Evolutionary conservation across 371 early-diverging fungal genomes (phyloP).

Genomic region (Fennellomyces sp.): DNA sequence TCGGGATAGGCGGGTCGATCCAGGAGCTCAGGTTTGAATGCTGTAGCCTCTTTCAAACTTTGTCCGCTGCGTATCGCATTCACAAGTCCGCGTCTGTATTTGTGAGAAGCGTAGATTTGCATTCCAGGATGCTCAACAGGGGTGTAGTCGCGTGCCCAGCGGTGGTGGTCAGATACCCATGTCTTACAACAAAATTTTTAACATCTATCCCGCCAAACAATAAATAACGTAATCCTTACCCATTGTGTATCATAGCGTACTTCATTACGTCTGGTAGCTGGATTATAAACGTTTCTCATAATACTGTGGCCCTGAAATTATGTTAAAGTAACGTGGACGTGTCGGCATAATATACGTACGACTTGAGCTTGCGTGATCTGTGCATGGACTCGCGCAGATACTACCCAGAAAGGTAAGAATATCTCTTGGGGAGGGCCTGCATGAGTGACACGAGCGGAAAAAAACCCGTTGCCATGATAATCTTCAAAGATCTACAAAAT

Average conservation of each 20-base stretch:
- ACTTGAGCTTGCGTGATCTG: conserved; percentile 62
- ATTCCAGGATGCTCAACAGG: conserved; percentile 48
- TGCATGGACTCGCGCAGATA: conserved; percentile 52
- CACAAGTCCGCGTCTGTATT: conserved; percentile 61
- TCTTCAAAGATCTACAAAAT: conserved; percentile 49
- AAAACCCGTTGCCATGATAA: conserved; percentile 65
- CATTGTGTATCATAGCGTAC: conserved; percentile 58
- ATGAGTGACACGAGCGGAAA: conserved; percentile 47
- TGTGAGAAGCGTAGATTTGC: conserved; percentile 63
- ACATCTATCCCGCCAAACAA: too few species aligned
- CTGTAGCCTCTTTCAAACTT: conserved; percentile 48
- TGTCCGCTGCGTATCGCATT: conserved; percentile 50
- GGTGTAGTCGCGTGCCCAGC: conserved; percentile 46
- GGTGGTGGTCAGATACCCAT: conserved; percentile 45
- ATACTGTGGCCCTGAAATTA: conserved; percentile 37
- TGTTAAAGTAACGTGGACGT: neutral
- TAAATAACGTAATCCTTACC: conserved; percentile 26
- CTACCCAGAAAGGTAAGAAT: conserved; percentile 65
- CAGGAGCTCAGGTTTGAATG: conserved; percentile 40
- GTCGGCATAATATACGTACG: conserved; percentile 18
- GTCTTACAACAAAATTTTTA: conserved; percentile 3
- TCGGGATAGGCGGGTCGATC: conserved; percentile 30
- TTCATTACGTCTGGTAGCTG: conserved; percentile 47
- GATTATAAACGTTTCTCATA: conserved; percentile 44
- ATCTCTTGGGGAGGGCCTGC: conserved; percentile 54